phyloP scores from a whole-genome alignment of 345 rosid species.

The Eucalyptus paniculata region DNA sequence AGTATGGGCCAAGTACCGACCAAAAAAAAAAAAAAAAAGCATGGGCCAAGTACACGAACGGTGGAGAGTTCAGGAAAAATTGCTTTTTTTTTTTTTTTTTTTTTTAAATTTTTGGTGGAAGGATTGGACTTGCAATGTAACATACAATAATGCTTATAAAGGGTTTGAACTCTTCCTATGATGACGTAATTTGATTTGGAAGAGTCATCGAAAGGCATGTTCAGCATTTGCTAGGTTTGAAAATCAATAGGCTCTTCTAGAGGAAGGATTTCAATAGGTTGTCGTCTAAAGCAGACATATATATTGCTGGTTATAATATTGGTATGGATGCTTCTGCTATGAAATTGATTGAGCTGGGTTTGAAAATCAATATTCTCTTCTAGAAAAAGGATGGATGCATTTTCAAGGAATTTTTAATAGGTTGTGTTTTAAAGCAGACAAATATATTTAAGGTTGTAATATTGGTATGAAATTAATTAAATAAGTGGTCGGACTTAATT shows the following conservation, averaged over 20 bases:
- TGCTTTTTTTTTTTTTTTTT: no score
- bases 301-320: no score
- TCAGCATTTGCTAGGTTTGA: background rate
- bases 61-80: background rate
- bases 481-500: fast-evolving
- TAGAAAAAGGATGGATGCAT: background rate
- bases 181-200: background rate
- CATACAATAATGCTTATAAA: background rate
- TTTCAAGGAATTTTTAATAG: background rate
- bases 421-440: background rate
- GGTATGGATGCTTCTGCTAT: no score
- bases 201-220: background rate
- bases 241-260: background rate
- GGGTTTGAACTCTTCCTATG: background rate
- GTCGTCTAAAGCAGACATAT: background rate
- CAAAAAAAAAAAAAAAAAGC: no score
- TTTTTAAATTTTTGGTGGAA: background rate
- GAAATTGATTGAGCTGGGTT: background rate
- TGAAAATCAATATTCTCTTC: no score
- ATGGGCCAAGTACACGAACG: background rate
- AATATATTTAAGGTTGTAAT: background rate
- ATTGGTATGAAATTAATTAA: background rate
- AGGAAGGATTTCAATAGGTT: no score
- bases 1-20: background rate
- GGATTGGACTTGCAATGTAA: background rate